Percentiles rank a stretch among this genome's conserved stretches.
These are phyloP conservation scores for Lineolata rhizophorae DNA, from an alignment of 495 filamentous ascomycete species.

Conservation along the genomic window DNA sequence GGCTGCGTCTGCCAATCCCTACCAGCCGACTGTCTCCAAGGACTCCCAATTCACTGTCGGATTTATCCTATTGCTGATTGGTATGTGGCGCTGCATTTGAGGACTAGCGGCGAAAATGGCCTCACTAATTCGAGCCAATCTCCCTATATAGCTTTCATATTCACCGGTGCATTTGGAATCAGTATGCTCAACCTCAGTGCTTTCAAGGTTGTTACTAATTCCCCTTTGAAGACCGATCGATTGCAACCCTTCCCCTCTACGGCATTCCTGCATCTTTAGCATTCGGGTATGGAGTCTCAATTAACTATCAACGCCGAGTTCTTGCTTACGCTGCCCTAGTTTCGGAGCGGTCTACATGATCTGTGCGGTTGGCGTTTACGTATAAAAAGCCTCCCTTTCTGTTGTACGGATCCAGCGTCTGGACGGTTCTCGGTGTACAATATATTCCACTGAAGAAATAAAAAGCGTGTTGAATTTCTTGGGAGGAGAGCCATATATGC, in stretches of 20 bases:
- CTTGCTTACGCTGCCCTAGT: constrained; percentile 23
- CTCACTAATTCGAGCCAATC: no score
- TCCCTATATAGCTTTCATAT: constrained; percentile 27
- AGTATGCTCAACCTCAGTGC: constrained; percentile 32
- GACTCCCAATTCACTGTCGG: constrained; percentile 64
- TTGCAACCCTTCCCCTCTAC: constrained; percentile 51
- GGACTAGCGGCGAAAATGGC: no score
- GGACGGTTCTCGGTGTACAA: no score
- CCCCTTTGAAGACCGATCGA: constrained; percentile 51
- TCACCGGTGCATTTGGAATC: constrained; percentile 57
- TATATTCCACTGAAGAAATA: no score
- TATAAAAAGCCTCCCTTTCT: no score
- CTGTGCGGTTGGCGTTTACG: constrained; percentile 95
- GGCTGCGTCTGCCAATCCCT: constrained; percentile 64
- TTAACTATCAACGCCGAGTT: constrained; percentile 3
- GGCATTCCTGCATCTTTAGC: constrained; percentile 74
- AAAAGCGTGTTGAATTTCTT: no score
- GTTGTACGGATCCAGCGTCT: no score
- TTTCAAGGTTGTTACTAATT: background rate
- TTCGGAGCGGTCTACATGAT: constrained; percentile 96
- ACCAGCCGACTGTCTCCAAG: constrained; percentile 60
- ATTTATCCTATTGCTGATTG: constrained; percentile 50
- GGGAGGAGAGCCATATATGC: no score
- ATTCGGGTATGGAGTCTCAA: constrained; percentile 44
- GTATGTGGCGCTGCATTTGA: constrained; percentile 26